Evolutionary conservation across 129 eudicot genomes (phyloP).

Genomic region (Helianthus tuberosus): DNA sequence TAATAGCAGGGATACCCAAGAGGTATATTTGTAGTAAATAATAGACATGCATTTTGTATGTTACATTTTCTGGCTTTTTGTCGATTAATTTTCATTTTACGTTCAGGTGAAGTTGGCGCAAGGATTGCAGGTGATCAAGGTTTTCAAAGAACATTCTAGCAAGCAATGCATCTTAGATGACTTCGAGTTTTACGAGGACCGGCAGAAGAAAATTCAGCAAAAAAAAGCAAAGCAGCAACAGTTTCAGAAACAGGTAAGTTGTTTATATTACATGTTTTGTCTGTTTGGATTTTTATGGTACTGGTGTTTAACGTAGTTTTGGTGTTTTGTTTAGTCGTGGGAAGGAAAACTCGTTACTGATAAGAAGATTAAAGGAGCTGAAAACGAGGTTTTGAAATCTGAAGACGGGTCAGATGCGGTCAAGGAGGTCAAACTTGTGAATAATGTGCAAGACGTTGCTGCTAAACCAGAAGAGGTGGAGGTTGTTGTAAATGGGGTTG

Average conservation of each 20-base stretch:
- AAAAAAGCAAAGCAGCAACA: conserved; percentile 75
- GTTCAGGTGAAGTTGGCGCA: conserved; percentile 76
- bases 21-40: conserved; percentile 37
- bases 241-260: conserved; percentile 57
- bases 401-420: conserved; percentile 34
- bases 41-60: neutral
- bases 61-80: neutral
- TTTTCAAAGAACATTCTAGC: conserved; percentile 67
- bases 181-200: conserved; percentile 81
- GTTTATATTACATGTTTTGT: neutral
- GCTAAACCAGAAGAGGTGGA: conserved; percentile 27
- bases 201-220: conserved; percentile 77
- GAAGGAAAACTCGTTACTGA: conserved; percentile 48
- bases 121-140: conserved; percentile 65
- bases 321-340: conserved; percentile 37
- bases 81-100: neutral
- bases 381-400: conserved; percentile 32
- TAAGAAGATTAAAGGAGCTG: conserved; percentile 48
- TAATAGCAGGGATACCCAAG: conserved; percentile 90
- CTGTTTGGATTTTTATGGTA: neutral
- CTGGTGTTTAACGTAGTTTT: neutral
- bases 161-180: conserved; percentile 79
- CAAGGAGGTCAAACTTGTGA: conserved; percentile 31
- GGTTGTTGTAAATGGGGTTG: conserved; percentile 39
- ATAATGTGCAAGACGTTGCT: conserved; percentile 21